phyloP scores from a whole-genome alignment of 257 asterid genomes.

The Solanum verrucosum region DNA sequence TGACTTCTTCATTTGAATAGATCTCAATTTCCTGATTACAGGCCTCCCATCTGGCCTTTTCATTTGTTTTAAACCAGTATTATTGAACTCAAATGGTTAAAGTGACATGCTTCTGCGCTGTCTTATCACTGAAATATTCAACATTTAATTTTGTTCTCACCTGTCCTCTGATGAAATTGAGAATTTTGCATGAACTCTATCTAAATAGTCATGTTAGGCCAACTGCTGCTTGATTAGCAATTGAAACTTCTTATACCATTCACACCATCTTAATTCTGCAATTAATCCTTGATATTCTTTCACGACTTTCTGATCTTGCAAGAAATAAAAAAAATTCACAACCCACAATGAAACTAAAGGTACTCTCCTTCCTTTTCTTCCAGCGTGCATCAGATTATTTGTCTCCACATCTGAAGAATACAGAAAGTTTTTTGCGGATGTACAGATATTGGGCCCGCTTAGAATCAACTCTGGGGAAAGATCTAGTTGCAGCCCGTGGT shows the following conservation, averaged over 20 bases:
- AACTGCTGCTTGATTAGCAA: background rate
- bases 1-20: background rate
- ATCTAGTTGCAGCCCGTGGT: conserved; percentile 78
- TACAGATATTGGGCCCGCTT: conserved; percentile 81
- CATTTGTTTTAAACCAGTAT: background rate
- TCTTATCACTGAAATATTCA: background rate
- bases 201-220: background rate
- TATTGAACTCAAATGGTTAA: background rate
- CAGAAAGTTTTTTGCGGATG: conserved; percentile 49
- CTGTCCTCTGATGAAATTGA: background rate
- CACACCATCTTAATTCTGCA: background rate
- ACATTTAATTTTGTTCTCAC: background rate
- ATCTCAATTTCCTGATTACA: background rate
- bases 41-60: background rate
- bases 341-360: background rate
- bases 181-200: background rate
- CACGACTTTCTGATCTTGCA: background rate
- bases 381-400: conserved; percentile 91
- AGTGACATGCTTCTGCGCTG: background rate
- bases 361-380: conserved; percentile 3
- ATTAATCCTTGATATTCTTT: background rate
- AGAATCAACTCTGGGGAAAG: conserved; percentile 65
- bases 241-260: background rate
- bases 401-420: conserved; percentile 58
- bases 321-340: background rate